Evolutionary conservation across 2,329 filamentous ascomycete species (phyloP), one percentile per base, ranked within the genome.

Genomic region (Ophiostoma quercus): DNA sequence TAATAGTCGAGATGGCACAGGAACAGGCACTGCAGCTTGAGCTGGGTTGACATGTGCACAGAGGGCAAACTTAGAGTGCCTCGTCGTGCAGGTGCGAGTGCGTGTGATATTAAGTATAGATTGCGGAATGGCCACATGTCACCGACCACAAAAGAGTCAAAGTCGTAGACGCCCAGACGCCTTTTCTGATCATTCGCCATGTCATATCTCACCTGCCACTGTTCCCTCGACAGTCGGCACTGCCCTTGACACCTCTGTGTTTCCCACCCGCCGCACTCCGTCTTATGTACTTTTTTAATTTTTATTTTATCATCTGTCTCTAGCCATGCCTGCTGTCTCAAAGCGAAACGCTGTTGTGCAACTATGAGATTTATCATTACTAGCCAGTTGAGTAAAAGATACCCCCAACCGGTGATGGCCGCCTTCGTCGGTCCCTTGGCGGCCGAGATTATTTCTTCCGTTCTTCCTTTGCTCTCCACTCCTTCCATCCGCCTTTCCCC

Each of bases 171-270:
- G 7, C 6, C 43, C 7, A 19, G 16, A n/a, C 19, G 7, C 6
- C 43, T 47, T 19, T 19, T 41, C 39, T 47, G 9, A 47, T 47
- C 43, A 47, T n/a, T 8, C 6, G 19, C 19, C 16, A 47, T 47
- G 43, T 47, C 43, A 47, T 47, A 19, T 19, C 43, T 47, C 43
- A 47, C 43, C 19, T 47, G 19, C 22, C 37, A 32, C 34, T 34
- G 51, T n/a, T 66, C 68, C 16, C 32, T 39, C 16, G 60, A 37
- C 60, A 65, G 14, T 65, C 60, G 60, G 60, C 60, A 65, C 60
- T 37, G 32, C 60, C 60, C 60, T 65, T 37, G 60, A 37, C 60
- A 65, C 60, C 60, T 65, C 60, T 34, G 57, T 62, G 57, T n/a
- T 62, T 62, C 57, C 60, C 29, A 39, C 32, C 57, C 57, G 29